Evolutionary conservation across 495 filamentous ascomycete species (phyloP).

Genomic region (Aspergillus homomorphus): DNA sequence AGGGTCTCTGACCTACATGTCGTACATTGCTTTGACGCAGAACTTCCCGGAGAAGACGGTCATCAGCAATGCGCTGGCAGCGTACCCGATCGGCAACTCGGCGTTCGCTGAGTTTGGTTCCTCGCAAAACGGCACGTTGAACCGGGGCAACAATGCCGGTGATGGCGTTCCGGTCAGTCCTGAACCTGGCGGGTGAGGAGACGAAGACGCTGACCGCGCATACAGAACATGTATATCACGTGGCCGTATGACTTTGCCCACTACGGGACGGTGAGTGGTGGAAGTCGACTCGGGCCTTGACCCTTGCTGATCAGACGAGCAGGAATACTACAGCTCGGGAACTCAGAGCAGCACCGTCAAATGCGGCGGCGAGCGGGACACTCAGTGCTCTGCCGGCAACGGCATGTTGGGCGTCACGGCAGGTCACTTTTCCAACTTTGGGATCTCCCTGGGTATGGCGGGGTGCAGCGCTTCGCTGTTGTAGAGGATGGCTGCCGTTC

Average conservation of each 20-base stretch:
- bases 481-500: slow-evolving; percentile 1
- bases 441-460: slow-evolving; percentile 23
- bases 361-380: slow-evolving; percentile 31
- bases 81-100: slow-evolving; percentile 35
- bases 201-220: neutral
- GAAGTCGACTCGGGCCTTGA: neutral
- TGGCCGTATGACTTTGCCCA: slow-evolving; percentile 26
- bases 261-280: slow-evolving; percentile 30
- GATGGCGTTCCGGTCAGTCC: slow-evolving; percentile 33
- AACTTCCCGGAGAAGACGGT: slow-evolving; percentile 31
- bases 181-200: neutral
- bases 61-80: slow-evolving; percentile 34
- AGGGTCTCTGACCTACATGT: slow-evolving; percentile 34
- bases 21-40: slow-evolving; percentile 31
- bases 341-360: slow-evolving; percentile 15
- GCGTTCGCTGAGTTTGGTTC: slow-evolving; percentile 30
- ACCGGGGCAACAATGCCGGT: slow-evolving; percentile 29
- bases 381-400: slow-evolving; percentile 34
- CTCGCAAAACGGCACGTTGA: slow-evolving; percentile 26
- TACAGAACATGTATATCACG: slow-evolving; percentile 34
- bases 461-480: slow-evolving; percentile 20
- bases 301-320: slow-evolving; percentile 4
- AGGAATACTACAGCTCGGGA: slow-evolving; percentile 37
- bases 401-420: slow-evolving; percentile 25
- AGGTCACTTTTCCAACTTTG: slow-evolving; percentile 34